Conservation (phyloP, 2,329 filamentous ascomycete species). For the Botryosphaeria dothidea region DNA sequence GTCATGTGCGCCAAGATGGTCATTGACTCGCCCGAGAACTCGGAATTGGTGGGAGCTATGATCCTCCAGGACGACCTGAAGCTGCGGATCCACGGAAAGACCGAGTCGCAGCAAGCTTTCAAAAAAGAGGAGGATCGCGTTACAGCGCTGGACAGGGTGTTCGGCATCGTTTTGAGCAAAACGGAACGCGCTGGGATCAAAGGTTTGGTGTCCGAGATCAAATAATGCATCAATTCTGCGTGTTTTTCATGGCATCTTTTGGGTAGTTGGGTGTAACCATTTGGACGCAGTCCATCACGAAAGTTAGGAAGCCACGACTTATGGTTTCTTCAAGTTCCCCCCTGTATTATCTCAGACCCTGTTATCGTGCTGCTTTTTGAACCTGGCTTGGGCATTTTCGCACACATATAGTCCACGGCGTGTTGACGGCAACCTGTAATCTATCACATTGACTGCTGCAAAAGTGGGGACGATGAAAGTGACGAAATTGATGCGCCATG, state of each 20-base stretch:
- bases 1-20: slow-evolving; percentile 56
- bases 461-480: not conserved
- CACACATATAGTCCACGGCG: not conserved
- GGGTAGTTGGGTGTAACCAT: not conserved
- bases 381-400: not conserved
- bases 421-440: not conserved
- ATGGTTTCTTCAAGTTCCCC: not conserved
- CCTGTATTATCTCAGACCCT: not conserved
- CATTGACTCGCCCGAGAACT: slow-evolving; percentile 38
- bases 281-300: not conserved
- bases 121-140: slow-evolving; percentile 46
- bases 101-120: slow-evolving; percentile 42
- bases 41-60: slow-evolving; percentile 39
- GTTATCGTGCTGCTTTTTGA: not conserved
- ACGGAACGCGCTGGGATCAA: slow-evolving; percentile 41
- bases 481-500: not conserved
- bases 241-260: not conserved
- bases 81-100: slow-evolving; percentile 45
- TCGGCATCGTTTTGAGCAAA: slow-evolving; percentile 44
- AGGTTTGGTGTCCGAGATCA: slow-evolving; percentile 35
- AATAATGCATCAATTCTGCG: not conserved
- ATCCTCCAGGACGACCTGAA: slow-evolving; percentile 48
- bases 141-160: slow-evolving; percentile 45
- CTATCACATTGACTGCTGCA: not conserved
- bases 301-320: not conserved